Conservation (phyloP, 192 early-diverging fungal species). For the Funneliformis geosporum region DNA sequence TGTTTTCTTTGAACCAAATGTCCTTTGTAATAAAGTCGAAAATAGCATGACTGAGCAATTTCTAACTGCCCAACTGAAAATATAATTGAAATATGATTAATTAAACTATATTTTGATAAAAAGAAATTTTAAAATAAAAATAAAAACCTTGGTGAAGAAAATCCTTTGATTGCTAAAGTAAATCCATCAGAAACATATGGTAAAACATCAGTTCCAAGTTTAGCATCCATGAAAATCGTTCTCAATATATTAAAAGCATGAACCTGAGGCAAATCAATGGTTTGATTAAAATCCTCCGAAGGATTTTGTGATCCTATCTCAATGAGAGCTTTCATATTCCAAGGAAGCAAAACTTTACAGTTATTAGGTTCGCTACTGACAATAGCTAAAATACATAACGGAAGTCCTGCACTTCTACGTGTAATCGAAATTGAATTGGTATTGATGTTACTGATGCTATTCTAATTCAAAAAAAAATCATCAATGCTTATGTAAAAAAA, state of each 20-base stretch:
- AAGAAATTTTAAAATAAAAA: neutral
- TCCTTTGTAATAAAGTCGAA: constrained; percentile 78
- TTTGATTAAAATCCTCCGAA: constrained; percentile 55
- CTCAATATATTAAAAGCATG: constrained; percentile 92
- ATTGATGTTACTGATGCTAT: constrained; percentile 72
- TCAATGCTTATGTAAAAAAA: neutral
- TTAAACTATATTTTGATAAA: neutral
- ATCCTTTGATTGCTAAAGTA: constrained; percentile 75
- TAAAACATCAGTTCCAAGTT: constrained; percentile 71
- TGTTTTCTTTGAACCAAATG: constrained; percentile 80
- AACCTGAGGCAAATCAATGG: constrained; percentile 85
- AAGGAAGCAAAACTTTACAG: constrained; percentile 59
- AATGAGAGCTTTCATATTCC: constrained; percentile 71
- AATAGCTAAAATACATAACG: constrained; percentile 83
- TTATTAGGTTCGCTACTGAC: constrained; percentile 68
- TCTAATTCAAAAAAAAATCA: constrained; percentile 31
- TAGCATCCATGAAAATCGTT: constrained; percentile 80
- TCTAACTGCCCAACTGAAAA: constrained; percentile 80
- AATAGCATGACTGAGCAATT: constrained; percentile 95
- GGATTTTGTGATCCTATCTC: constrained; percentile 51
- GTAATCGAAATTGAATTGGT: constrained; percentile 84
- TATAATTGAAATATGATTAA: neutral
- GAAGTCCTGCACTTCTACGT: constrained; percentile 87
- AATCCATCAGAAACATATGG: constrained; percentile 78
- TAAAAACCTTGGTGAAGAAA: constrained; percentile 63